A percentile compares a stretch with the other conserved stretches of the same genome.
phyloP scores from a whole-genome alignment of 2,329 filamentous ascomycete species.

The Sclerotinia sclerotiorum region DNA sequence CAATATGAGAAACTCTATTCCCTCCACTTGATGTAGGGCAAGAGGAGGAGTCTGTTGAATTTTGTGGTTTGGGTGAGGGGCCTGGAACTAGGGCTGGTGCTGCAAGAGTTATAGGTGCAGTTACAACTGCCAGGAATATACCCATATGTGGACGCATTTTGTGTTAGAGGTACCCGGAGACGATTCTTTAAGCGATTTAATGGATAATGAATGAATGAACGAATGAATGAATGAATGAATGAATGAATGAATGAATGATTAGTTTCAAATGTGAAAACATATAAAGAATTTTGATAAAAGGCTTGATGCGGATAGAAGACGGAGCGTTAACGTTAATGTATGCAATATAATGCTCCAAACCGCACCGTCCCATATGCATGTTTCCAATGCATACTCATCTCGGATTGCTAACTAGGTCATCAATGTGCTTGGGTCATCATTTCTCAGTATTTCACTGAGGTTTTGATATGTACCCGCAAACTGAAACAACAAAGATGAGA shows the following conservation, averaged over 20 bases:
- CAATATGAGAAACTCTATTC: neutral
- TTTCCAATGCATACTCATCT: neutral
- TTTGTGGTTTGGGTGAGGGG: neutral
- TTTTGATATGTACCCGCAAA: neutral
- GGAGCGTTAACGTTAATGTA: neutral
- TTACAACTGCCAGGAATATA: neutral
- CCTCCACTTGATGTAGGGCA: neutral
- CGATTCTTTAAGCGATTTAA: neutral
- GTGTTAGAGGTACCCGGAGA: neutral
- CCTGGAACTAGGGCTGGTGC: conserved; percentile 2
- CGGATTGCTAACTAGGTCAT: neutral
- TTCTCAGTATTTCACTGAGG: neutral
- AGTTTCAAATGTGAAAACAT: neutral
- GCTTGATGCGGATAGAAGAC: neutral
- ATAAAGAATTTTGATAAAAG: neutral
- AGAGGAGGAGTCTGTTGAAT: neutral
- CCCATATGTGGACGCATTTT: neutral
- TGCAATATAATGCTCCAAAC: too few species aligned
- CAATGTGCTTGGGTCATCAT: neutral
- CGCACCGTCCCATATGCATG: neutral
- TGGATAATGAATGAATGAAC: neutral
- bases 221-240: neutral
- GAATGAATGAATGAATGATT: neutral
- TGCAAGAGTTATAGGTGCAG: conserved; percentile 9
- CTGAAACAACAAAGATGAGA: neutral